phyloP scores from a whole-genome alignment of 202 grass and related monocot species.

The Setaria viridis region DNA sequence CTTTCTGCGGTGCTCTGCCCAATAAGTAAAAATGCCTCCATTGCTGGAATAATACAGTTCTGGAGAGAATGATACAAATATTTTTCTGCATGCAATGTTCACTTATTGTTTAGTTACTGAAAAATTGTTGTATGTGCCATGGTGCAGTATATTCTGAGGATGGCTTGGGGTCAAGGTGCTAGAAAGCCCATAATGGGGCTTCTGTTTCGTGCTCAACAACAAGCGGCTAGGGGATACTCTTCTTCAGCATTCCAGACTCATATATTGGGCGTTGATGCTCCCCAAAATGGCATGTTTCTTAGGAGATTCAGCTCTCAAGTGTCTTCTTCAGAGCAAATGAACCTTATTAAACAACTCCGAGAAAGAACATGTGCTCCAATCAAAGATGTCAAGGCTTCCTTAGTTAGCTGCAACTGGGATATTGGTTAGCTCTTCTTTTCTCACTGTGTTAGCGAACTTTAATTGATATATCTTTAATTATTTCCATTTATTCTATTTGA shows the following conservation, averaged over 20 bases:
- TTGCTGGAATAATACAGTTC: too few species aligned
- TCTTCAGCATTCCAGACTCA: slow-evolving; percentile 23
- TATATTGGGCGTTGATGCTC: neutral
- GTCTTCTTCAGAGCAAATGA: slow-evolving; percentile 72
- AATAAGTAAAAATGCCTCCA: too few species aligned
- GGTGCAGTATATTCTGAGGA: slow-evolving; percentile 32
- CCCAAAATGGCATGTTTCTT: slow-evolving; percentile 28
- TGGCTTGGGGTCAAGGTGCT: slow-evolving; percentile 48
- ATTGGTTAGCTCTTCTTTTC: slow-evolving; percentile 56
- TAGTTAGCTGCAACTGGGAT: slow-evolving; percentile 84
- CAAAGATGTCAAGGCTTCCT: slow-evolving; percentile 83
- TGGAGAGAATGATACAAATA: too few species aligned
- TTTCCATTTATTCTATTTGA: neutral
- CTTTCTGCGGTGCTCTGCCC: neutral
- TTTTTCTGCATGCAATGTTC: neutral
- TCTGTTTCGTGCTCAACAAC: slow-evolving; percentile 34
- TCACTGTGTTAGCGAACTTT: neutral
- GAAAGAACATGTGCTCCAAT: slow-evolving; percentile 85
- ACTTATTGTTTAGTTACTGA: neutral
- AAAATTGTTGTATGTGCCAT: neutral
- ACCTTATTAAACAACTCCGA: slow-evolving; percentile 76
- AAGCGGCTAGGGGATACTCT: slow-evolving; percentile 41
- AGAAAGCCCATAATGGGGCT: slow-evolving; percentile 36
- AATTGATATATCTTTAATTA: neutral
- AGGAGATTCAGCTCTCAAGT: slow-evolving; percentile 64